Base-by-base conservation (phyloP, 768 basidiomycete species). In the Mycena maculata region DNA sequence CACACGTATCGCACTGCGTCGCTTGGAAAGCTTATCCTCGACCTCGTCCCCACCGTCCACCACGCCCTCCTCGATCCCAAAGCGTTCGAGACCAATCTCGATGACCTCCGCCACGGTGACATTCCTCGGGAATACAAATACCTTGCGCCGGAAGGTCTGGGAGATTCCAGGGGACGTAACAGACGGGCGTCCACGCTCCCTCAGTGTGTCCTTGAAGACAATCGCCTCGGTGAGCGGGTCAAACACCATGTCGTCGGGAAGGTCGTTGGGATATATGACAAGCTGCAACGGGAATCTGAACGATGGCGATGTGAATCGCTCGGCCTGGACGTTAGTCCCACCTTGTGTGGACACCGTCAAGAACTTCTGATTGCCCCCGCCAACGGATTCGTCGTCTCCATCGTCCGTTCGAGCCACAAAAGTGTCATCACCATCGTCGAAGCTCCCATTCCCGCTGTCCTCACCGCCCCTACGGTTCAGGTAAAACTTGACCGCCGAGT, bases 11-110 rank as follows among this genome's bases (percentile, higher is more conserved):
- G 87, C 83, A 75, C 94, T 97, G 69, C 91, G 85, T 64, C 96
- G 83, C 80, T 95, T 95, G 9, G 87, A 84, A 36, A 90, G 82
- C 76, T 97, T 96, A 76, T 98, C 97, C 78, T 99, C 98, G 1
- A 99, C 88, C 74, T 98, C 97, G 76, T 99, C 98, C 1, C 98
- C 98, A 2, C 98, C 98, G 76, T 98, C 96, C 3, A 99, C 97
- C 2, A 99, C 95, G n/a, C 96, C 98, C 41, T 98, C 97, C 38
- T 88, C 82, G 61, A 99, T 98, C 3, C 98, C 98, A 74, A 99
- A 98, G 63, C 95, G 81, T 74, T 98, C 98, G 68, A 99, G 76
- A 7, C 92, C 93, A 39, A 93, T 83, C 77, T 99, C 98, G 41
- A 98, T 95, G 16, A 96, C 96, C 78, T 99, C 98, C 0, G 96